Evolutionary conservation across 2,329 filamentous ascomycete species (phyloP).

Genomic region (Fusarium euwallaceae): DNA sequence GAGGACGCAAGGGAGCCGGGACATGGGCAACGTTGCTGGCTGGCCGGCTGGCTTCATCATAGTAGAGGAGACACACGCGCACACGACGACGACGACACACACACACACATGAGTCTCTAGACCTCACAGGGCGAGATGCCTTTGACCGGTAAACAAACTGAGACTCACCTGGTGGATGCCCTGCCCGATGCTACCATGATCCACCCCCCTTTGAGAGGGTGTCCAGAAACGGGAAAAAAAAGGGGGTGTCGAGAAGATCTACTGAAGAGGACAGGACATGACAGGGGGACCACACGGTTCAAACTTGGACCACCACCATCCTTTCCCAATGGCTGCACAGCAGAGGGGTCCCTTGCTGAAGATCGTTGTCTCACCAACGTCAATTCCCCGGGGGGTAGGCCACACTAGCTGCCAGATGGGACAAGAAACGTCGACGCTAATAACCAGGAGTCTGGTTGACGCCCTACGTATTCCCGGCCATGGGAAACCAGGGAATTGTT

Average conservation of each 20-base stretch:
- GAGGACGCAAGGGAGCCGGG: neutral
- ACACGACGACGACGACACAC: neutral
- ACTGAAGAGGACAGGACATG: neutral
- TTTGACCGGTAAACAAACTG: neutral
- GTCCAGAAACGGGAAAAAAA: neutral
- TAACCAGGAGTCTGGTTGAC: constrained; percentile 17
- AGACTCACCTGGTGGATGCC: constrained; percentile 1
- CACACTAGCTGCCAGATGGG: constrained; percentile 4
- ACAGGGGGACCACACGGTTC: neutral
- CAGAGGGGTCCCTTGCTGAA: constrained; percentile 22
- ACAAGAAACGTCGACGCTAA: constrained; percentile 10
- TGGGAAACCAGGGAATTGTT: neutral
- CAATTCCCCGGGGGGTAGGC: constrained; percentile 2
- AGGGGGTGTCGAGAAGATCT: constrained; percentile 2
- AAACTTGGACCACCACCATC: constrained; percentile 4
- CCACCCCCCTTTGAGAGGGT: neutral
- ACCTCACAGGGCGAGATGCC: too few species aligned
- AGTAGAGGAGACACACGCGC: neutral
- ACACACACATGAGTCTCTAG: neutral
- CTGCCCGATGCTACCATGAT: neutral
- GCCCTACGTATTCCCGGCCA: constrained; percentile 23
- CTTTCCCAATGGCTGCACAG: neutral
- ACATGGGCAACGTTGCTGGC: neutral
- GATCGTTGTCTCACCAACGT: constrained; percentile 34
- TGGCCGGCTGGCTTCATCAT: neutral